These are phyloP conservation scores for Pseudogymnoascus sp. DNA, from an alignment of 2,329 filamentous ascomycete species.

Conservation along the genomic window DNA sequence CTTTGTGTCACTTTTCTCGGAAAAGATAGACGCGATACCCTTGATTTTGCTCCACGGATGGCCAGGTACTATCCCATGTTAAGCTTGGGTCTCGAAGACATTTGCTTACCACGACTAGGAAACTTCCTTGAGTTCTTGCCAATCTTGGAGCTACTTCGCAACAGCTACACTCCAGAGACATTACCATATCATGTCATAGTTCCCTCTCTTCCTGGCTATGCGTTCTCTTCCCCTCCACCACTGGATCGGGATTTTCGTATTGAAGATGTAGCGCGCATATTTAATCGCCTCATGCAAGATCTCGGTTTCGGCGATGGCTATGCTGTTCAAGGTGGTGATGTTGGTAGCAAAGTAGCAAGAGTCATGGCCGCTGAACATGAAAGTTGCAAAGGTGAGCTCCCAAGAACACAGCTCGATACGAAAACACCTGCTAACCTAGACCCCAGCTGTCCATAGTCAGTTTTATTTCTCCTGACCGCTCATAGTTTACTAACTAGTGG, in stretches of 20 bases:
- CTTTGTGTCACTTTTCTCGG: constrained; percentile 49
- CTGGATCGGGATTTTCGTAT: constrained; percentile 36
- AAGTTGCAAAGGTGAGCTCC: constrained; percentile 33
- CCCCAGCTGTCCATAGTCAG: constrained; percentile 32
- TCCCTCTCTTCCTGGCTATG: background rate
- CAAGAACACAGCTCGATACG: constrained; percentile 22
- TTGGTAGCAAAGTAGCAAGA: constrained; percentile 40
- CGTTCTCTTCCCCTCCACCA: constrained; percentile 26
- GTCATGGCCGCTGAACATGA: constrained; percentile 35
- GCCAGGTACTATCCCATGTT: constrained; percentile 38
- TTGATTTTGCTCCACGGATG: constrained; percentile 49
- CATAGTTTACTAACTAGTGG: background rate
- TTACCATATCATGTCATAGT: constrained; percentile 29
- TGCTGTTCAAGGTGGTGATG: constrained; percentile 18
- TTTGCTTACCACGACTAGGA: constrained; percentile 15
- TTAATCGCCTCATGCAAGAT: constrained; percentile 13
- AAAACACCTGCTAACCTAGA: constrained; percentile 18
- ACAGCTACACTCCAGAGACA: constrained; percentile 41
- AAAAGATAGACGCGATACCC: constrained; percentile 42
- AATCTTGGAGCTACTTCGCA: constrained; percentile 38
- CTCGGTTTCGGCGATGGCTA: constrained; percentile 16
- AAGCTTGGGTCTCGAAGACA: constrained; percentile 38
- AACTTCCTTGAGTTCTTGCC: constrained; percentile 50
- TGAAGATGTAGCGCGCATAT: background rate
- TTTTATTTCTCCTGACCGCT: background rate